Base-by-base conservation (phyloP, 352 stramenopile species). In the Phytophthora foliorum region DNA sequence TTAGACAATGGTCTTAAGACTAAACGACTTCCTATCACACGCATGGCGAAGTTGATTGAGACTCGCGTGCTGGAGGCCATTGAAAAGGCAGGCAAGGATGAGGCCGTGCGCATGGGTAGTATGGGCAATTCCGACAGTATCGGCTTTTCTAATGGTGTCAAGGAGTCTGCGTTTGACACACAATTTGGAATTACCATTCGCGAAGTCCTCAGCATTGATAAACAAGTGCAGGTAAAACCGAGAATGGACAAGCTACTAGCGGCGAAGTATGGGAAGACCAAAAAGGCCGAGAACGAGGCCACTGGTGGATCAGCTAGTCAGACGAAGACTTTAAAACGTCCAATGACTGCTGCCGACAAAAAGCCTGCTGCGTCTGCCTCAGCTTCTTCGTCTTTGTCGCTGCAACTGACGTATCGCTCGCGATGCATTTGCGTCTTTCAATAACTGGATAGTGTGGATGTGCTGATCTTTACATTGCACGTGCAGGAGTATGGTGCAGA, bases 391-490 rank as follows among this genome's bases (percentile, higher is more conserved):
- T 70, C 65, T n/a, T 67, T 77, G 36, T 82, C 78, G 22, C 67
- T 96, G 27, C 83, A 94, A 55, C 52, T 96, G 32, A 95, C 89
- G 55, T 96, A 96, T 69, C 81, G 88, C 6, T 94, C 89, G 11
- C 88, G 88, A 19, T 96, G 89, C 53, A 96, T 97, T 60, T 96
- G 86, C 36, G 88, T 97, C 22, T 97, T 97, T 57, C 90, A 97
- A 75, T 86, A 95, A 63, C 76, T 95, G 25, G 88, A 96, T 57
- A 88, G 90, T 19, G 87, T 95, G 6, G 90, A 97, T 71, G 89
- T 97, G 6, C 59, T 95, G 14, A 93, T 97, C 46, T 97, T 97
- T 61, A 94, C 89, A 46, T 56, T 97, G 39, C 96, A 96, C 60
- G 89, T 97, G 8, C 89, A 97, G 75, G 90, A 97, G 52, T 97